Base-by-base conservation (phyloP, 345 rosid species). In the Carallia brachiata region DNA sequence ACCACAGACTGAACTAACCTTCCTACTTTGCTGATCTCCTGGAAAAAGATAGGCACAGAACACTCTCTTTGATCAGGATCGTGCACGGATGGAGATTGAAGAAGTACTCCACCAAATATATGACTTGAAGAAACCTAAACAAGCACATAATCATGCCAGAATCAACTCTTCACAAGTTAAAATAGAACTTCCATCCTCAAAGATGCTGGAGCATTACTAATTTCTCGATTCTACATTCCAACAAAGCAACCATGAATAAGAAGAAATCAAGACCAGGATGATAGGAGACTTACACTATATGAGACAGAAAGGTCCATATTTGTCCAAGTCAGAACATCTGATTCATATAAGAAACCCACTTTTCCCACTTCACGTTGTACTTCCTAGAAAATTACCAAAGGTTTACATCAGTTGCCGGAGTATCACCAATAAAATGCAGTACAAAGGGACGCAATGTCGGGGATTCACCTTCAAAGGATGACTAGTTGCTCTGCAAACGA, bases 251-350 rank as follows among this genome's bases (percentile, higher is more conserved):
- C 27, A 6, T 58, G 53, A 40, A 73, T 39, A 48, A 48, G 23
- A 36, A 72, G 17, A 12, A 31, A 17, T 28, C 12, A 39, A 8
- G 39, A 13, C 28, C 1, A n/a, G 36, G 27, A 62, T 13, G 60
- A 36, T 23, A 30, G 9, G 61, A 34, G 44, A 69, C 87, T 80
- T 89, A 92, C 99, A 67, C 80, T 40, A 60, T 84, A 92, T 70
- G 96, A 81, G 73, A 89, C 83, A 78, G 75, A 82, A 68, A 95
- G 81, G 80, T 95, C 97, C 13, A 72, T 54, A 68, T 77, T 79
- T 1, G 96, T 86, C 99, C 99, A 95, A 52, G 82, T 75, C 30
- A 90, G 90, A 81, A 92, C 93, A 61, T 92, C 93, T 70, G 92
- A 75, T 83, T 90, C 99, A 78, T 90, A 84, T n/a, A 77, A 68